Conservation (phyloP, 305 asterid genomes). For the Plantago lanceolata region DNA sequence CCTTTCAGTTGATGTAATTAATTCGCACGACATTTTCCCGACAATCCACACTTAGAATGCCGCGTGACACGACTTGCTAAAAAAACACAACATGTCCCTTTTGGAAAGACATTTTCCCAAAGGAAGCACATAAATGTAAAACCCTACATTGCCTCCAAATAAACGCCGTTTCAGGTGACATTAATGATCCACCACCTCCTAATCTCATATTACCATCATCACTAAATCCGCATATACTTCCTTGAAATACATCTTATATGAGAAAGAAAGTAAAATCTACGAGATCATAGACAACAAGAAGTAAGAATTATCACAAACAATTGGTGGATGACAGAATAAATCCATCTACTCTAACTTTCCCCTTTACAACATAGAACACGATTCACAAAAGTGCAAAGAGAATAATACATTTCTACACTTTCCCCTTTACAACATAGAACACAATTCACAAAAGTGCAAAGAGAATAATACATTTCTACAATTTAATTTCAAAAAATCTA, state of each 20-base stretch:
- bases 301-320: not conserved
- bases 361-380: not conserved
- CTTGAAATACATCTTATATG: too few species aligned
- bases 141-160: not conserved
- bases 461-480: too few species aligned
- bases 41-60: not conserved
- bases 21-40: not conserved
- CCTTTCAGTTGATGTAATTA: not conserved
- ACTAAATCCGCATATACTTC: not conserved
- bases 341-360: not conserved
- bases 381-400: not conserved
- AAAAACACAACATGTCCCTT: not conserved
- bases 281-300: not conserved
- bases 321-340: too few species aligned
- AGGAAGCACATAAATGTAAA: too few species aligned
- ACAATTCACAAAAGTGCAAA: not conserved
- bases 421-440: not conserved
- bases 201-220: too few species aligned
- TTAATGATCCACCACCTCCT: not conserved
- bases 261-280: not conserved
- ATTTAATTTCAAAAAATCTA: not conserved
- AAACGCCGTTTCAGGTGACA: not conserved
- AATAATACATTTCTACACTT: too few species aligned
- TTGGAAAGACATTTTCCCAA: not conserved
- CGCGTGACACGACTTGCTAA: not conserved